Evolutionary conservation across 306 rosid genomes (phyloP).

Genomic region (Coriaria nepalensis): DNA sequence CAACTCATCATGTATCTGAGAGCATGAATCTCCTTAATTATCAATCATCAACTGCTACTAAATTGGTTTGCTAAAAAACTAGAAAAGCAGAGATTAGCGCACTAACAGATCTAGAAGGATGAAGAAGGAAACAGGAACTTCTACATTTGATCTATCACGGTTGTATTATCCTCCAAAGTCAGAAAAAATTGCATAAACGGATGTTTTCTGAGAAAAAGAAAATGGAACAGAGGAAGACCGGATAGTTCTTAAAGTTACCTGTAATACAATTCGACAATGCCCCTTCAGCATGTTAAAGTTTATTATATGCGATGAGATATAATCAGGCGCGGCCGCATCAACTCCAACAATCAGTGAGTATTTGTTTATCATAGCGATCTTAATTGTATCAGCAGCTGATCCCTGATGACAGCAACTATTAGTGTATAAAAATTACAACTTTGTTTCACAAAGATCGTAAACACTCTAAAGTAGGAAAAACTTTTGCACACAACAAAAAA

Average conservation of each 20-base stretch:
- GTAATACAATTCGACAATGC: constrained; percentile 66
- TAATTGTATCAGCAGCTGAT: constrained; percentile 92
- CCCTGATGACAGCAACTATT: constrained; percentile 39
- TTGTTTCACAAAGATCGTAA: not conserved
- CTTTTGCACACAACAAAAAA: constrained; percentile 1
- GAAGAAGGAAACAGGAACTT: not conserved
- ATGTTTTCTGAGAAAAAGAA: too few species aligned
- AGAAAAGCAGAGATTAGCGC: not conserved
- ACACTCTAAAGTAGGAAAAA: too few species aligned
- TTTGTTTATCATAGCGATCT: constrained; percentile 71
- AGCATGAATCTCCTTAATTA: constrained; percentile 14
- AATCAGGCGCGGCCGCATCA: constrained; percentile 25
- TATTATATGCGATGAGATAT: constrained; percentile 28
- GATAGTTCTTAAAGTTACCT: constrained; percentile 33
- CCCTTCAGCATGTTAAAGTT: constrained; percentile 39
- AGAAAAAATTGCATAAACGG: not conserved
- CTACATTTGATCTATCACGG: not conserved
- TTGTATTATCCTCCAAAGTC: not conserved
- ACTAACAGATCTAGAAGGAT: not conserved
- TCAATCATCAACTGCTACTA: not conserved
- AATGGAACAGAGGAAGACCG: not conserved
- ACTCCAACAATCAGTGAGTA: constrained; percentile 37
- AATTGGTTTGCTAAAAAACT: not conserved
- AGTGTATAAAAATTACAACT: constrained; percentile 11
- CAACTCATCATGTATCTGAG: constrained; percentile 87